Conservation (phyloP, 1,284 basidiomycete species). For the Uromyces viciae-fabae region DNA sequence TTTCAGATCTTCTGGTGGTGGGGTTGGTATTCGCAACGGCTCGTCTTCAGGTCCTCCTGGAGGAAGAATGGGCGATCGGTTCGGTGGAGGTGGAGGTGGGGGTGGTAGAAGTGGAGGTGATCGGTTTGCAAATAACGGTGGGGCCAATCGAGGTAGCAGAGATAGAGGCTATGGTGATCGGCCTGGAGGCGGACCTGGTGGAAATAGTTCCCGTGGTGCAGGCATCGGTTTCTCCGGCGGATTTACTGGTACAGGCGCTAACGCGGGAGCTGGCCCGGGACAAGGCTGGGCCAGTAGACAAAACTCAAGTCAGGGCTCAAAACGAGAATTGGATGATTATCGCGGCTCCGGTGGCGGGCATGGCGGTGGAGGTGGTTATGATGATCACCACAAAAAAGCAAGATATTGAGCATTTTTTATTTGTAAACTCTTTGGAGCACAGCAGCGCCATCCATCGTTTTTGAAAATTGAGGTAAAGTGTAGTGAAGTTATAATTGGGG, state of each 20-base stretch:
- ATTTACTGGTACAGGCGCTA: slow-evolving; percentile 41
- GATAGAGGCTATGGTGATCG: slow-evolving; percentile 45
- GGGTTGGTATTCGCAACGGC: slow-evolving; percentile 34
- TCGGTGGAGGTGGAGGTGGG: slow-evolving; percentile 49
- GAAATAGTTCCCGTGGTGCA: slow-evolving; percentile 22
- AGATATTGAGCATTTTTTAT: slow-evolving; percentile 37
- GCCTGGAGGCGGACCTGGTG: slow-evolving; percentile 30
- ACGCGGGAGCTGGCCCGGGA: slow-evolving; percentile 43
- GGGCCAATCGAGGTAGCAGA: slow-evolving; percentile 43
- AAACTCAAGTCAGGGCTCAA: slow-evolving; percentile 21
- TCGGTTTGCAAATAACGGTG: slow-evolving; percentile 43
- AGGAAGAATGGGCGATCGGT: slow-evolving; percentile 43
- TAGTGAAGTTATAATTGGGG: slow-evolving; percentile 16
- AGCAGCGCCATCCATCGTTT: slow-evolving; percentile 1
- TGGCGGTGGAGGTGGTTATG: slow-evolving; percentile 33
- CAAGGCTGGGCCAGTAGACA: slow-evolving; percentile 44
- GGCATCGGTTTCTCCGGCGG: slow-evolving; percentile 28
- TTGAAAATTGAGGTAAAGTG: slow-evolving; percentile 5
- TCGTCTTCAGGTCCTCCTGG: slow-evolving; percentile 15
- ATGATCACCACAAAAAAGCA: slow-evolving; percentile 44
- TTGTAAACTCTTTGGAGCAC: not conserved
- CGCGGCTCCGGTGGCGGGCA: slow-evolving; percentile 1
- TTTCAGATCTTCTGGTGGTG: slow-evolving; percentile 50
- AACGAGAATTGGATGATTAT: slow-evolving; percentile 44
- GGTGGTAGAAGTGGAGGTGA: slow-evolving; percentile 52